Conservation (phyloP, 2,329 filamentous ascomycete species). For the Sporothrix schenckii region DNA sequence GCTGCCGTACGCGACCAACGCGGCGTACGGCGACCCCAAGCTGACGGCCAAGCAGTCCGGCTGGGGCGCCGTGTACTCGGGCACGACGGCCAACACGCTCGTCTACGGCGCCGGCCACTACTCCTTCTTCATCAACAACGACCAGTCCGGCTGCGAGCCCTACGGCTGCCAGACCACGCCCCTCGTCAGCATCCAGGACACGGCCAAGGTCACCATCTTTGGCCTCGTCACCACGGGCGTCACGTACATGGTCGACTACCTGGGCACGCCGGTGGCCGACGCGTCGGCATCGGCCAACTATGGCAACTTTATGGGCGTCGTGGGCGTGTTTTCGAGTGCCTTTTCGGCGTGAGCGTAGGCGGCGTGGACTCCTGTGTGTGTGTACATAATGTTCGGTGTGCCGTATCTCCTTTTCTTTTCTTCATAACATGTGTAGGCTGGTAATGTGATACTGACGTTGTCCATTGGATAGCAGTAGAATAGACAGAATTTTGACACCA, state of each 20-base stretch:
- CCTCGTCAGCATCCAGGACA: constrained; percentile 30
- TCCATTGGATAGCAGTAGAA: not conserved
- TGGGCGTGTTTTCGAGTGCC: constrained; percentile 27
- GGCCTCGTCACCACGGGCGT: constrained; percentile 29
- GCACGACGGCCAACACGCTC: constrained; percentile 51
- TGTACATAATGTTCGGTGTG: not conserved
- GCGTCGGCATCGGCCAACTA: constrained; percentile 19
- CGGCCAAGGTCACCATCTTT: constrained; percentile 30
- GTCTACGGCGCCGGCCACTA: constrained; percentile 65
- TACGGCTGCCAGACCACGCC: constrained; percentile 30
- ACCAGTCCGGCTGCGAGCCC: constrained; percentile 42
- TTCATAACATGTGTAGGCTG: constrained; percentile 9
- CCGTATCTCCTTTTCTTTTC: not conserved
- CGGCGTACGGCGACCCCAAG: constrained; percentile 50
- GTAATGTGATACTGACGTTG: constrained; percentile 4
- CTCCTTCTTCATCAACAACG: constrained; percentile 61
- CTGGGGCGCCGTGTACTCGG: constrained; percentile 65
- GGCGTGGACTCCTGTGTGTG: not conserved
- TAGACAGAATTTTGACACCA: too few species aligned
- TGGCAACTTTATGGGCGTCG: constrained; percentile 22
- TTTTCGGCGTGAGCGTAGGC: not conserved
- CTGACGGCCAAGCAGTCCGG: constrained; percentile 51
- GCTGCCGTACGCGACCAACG: constrained; percentile 37
- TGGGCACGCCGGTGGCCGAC: constrained; percentile 22
- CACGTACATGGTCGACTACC: constrained; percentile 29